Evolutionary conservation across 768 basidiomycete species (phyloP).

Genomic region (Cystobasidium onofrii): DNA sequence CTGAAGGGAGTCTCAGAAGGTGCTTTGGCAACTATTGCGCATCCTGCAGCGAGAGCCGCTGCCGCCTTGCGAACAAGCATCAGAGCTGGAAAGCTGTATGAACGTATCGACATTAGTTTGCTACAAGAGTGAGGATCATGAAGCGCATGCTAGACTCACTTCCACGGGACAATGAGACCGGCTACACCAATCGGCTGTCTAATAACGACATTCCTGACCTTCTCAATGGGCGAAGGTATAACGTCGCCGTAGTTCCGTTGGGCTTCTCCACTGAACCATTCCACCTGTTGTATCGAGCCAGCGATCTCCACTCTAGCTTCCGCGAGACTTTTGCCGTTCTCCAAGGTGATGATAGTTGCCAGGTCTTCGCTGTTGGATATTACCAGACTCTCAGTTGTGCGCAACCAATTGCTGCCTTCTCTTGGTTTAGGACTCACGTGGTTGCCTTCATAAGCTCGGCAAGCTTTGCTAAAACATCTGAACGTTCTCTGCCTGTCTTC

Average conservation of each 20-base stretch:
- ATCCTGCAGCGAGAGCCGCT: constrained; percentile 88
- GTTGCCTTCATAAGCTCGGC: constrained; percentile 70
- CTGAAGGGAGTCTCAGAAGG: constrained; percentile 92
- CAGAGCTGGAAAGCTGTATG: neutral
- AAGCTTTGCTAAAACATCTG: constrained; percentile 74
- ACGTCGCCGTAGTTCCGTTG: constrained; percentile 86
- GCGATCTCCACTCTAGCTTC: constrained; percentile 78
- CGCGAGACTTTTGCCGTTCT: constrained; percentile 84
- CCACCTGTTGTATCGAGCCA: constrained; percentile 7
- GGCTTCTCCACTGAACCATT: constrained; percentile 69
- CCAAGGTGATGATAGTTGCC: constrained; percentile 74
- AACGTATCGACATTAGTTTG: neutral
- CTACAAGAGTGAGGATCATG: constrained; percentile 37
- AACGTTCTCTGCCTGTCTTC: constrained; percentile 75
- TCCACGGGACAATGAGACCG: constrained; percentile 52
- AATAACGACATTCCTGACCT: constrained; percentile 73
- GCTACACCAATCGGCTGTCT: constrained; percentile 63
- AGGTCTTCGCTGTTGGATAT: constrained; percentile 73
- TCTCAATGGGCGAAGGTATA: constrained; percentile 65
- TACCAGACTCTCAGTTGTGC: no score
- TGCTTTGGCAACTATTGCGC: constrained; percentile 85
- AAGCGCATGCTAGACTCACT: constrained; percentile 46
- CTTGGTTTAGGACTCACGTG: no score
- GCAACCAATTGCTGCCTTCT: no score
- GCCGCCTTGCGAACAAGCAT: constrained; percentile 75